Conservation (phyloP, 768 basidiomycete species). For the Glaciozyma antarctica region DNA sequence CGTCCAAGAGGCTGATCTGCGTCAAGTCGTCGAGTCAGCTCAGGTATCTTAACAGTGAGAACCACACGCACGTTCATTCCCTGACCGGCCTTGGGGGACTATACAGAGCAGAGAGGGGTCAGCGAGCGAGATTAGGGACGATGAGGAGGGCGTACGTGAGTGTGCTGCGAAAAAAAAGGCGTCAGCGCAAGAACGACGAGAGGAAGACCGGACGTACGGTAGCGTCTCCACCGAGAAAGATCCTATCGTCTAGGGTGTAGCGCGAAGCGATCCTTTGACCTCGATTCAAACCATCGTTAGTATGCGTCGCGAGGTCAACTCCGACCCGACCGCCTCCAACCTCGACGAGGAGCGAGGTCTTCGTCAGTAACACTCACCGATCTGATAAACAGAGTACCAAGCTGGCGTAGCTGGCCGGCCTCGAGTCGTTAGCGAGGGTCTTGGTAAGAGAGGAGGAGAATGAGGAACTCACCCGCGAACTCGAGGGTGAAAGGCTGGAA, state of each 20-base stretch:
- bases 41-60: neutral
- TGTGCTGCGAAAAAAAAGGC: too few species aligned
- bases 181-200: too few species aligned
- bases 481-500: conserved; percentile 35
- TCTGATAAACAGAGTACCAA: too few species aligned
- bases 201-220: neutral
- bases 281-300: conserved; percentile 14
- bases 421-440: too few species aligned
- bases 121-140: too few species aligned
- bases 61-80: conserved; percentile 30
- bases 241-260: conserved; percentile 40
- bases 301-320: too few species aligned
- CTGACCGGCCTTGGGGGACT: conserved; percentile 36
- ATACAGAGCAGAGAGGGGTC: neutral
- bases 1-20: conserved; percentile 34
- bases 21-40: conserved; percentile 10
- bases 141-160: too few species aligned
- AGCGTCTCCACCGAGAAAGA: conserved; percentile 36
- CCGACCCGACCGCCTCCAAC: too few species aligned
- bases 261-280: conserved; percentile 35
- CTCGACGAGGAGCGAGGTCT: too few species aligned
- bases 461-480: conserved; percentile 21
- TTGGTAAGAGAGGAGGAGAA: too few species aligned
- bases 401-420: too few species aligned
- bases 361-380: neutral